Evolutionary conservation across 164 flowering plant genomes (phyloP), one percentile per base, ranked within the genome.

Genomic region (Dillenia turbinata): DNA sequence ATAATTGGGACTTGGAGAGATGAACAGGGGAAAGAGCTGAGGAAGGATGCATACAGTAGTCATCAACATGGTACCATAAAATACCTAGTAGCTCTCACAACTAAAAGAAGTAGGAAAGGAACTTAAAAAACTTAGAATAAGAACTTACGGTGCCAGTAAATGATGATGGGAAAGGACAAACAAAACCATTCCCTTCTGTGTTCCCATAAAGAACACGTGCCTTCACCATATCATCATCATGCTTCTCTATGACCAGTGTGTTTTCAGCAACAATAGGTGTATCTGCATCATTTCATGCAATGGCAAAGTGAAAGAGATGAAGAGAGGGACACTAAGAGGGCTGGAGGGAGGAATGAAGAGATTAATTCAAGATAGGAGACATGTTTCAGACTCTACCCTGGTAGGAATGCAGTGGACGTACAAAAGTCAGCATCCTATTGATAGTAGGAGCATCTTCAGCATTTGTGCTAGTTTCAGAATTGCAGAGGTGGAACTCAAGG

Each of bases 61-160:
- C 40, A 5, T 33, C 40, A 33, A 5, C 40, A 33, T 33, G 7
- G 40, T 33, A 33, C 45, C 58, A 56, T 17, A 12, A 33, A 46
- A 56, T 33, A 16, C 11, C 10, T 53, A 53, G 15, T 33, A 33
- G 40, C 6, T 33, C 40, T 4, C 40, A 33, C 0, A 33, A 33
- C 40, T 33, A 5, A 33, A 33, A 33, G 40, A 33, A 33, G 7
- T 33, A 4, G 40, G 40, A 33, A 12, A 53, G 26, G 40, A 17
- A 53, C 10, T 53, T 53, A 13, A 3, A 53, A 10, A 9, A 53
- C 58, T 56, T 43, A 52, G 48, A 33, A 43, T 8, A 8, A 24
- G 16, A 62, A 66, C 75, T 66, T 61, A 71, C 71, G 26, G 64
- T 59, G 60, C 51, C 51, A 56, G 62, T 54, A 33, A 68, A 63